Evolutionary conservation across 768 basidiomycete species (phyloP), one percentile per base, ranked within the genome.

Genomic region (Dacryopinax spathularia): DNA sequence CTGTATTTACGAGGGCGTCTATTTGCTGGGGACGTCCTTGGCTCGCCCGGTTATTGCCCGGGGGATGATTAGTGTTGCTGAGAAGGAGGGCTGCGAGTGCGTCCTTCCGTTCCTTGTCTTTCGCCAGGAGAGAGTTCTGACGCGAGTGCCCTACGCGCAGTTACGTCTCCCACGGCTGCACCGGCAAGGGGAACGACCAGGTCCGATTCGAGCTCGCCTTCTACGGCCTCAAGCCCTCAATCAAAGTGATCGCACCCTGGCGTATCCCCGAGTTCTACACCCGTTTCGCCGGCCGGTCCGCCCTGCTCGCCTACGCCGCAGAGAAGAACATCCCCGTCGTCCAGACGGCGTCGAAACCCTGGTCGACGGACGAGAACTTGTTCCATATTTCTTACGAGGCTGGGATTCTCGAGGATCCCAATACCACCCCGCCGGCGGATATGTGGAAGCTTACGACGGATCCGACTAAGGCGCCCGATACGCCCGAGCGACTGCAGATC

Each of bases 331-430:
- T 99, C 68, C 93, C 93, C 63, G 94, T 99, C 65, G 82, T 85
- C 67, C 96, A 99, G 77, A 99, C 96, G 48, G 82, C 89, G 12
- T 82, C 94, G 63, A 97, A 98, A 78, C 95, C 96, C 35, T 99
- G 96, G 96, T 97, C 95, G 1, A 99, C 96, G 5, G 95, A 99
- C 74, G 96, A 98, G 78, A 99, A 98, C 78, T 81, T 99, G 59
- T 97, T 95, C 86, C 96, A 99, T 80, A 99, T 98, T 77, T 98
- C 96, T 18, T 99, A 97, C 77, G 96, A 99, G 76, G 95, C 96
- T 12, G 96, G 95, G 44, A 98, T 99, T 74, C 85, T 99, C 67
- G 96, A 99, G 75, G 89, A 98, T 72, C 96, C 96, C 67, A 84
- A 95, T 80, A 85, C 79, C 65, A 97, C 92, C 4, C 96, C 96